A percentile compares a stretch with the other conserved stretches of the same genome.
Evolutionary conservation across 2,329 filamentous ascomycete genomes (phyloP).

Genomic region (Laburnicola sp.): DNA sequence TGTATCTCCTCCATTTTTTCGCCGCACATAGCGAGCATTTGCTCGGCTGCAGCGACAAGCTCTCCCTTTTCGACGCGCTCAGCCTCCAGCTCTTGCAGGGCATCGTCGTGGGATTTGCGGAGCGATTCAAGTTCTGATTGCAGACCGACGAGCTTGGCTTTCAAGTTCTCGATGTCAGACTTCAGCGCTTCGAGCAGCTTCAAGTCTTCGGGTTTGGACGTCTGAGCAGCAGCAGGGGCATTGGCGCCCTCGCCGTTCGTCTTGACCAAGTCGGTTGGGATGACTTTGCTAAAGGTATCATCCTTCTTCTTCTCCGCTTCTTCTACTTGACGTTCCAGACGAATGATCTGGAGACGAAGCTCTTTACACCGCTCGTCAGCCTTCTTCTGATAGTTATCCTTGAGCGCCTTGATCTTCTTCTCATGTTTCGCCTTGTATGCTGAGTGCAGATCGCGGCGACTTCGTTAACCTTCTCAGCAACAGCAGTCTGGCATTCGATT

Average conservation of each 20-base stretch:
- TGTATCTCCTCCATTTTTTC: conserved; percentile 46
- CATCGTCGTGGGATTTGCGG: conserved; percentile 67
- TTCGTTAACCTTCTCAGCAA: conserved; percentile 85
- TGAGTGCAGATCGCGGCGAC: conserved; percentile 77
- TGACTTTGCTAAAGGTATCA: conserved; percentile 63
- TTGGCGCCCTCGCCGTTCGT: conserved; percentile 17
- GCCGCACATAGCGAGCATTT: conserved; percentile 72
- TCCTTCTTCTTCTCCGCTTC: conserved; percentile 68
- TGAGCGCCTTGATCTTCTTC: conserved; percentile 89
- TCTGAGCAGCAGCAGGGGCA: conserved; percentile 12
- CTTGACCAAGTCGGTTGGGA: conserved; percentile 24
- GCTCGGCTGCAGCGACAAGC: conserved; percentile 77
- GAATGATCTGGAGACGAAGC: conserved; percentile 71
- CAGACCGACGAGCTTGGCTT: conserved; percentile 74
- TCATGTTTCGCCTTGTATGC: conserved; percentile 98
- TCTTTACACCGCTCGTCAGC: conserved; percentile 87
- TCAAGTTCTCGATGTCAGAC: conserved; percentile 68
- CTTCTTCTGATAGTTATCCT: conserved; percentile 76
- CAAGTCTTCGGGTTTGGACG: conserved; percentile 45
- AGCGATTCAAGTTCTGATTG: conserved; percentile 72
- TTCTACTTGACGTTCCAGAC: conserved; percentile 74
- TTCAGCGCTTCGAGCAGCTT: conserved; percentile 64
- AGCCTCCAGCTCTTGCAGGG: conserved; percentile 67
- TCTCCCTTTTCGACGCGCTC: conserved; percentile 84
- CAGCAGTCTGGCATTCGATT: conserved; percentile 61